phyloP scores from a whole-genome alignment of 169 alveolate species.

The Plasmodium knowlesi region DNA sequence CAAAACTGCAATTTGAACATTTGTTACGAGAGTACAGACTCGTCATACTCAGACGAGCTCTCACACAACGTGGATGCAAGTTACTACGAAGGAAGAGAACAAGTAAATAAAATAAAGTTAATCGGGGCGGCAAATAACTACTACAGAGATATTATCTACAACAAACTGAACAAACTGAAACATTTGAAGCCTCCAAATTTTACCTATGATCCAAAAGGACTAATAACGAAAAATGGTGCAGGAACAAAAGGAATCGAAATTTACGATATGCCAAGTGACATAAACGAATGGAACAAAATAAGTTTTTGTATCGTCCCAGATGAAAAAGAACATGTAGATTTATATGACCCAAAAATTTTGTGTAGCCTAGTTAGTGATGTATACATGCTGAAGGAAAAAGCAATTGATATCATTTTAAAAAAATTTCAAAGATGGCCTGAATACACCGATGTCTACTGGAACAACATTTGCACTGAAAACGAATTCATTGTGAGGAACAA shows the following conservation, averaged over 20 bases:
- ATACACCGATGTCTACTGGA: slow-evolving; percentile 80
- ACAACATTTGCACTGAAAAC: slow-evolving; percentile 77
- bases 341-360: slow-evolving; percentile 76
- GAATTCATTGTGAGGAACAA: slow-evolving; percentile 80
- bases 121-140: slow-evolving; percentile 70
- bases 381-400: slow-evolving; percentile 81
- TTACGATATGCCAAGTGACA: slow-evolving; percentile 81
- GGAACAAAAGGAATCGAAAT: slow-evolving; percentile 88
- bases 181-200: slow-evolving; percentile 80
- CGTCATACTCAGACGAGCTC: slow-evolving; percentile 55
- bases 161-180: slow-evolving; percentile 43
- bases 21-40: slow-evolving; percentile 48
- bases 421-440: slow-evolving; percentile 85
- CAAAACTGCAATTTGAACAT: not conserved
- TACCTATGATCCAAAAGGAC: slow-evolving; percentile 82
- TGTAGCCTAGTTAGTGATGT: slow-evolving; percentile 85
- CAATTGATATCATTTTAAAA: slow-evolving; percentile 81
- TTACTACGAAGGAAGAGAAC: slow-evolving; percentile 70
- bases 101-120: slow-evolving; percentile 50
- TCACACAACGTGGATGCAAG: slow-evolving; percentile 57
- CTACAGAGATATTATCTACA: slow-evolving; percentile 49
- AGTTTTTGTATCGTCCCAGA: slow-evolving; percentile 84
- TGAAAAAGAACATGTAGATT: slow-evolving; percentile 76
- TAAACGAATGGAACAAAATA: slow-evolving; percentile 83
- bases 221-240: slow-evolving; percentile 82